A percentile compares a stretch with the other conserved stretches of the same genome.
Conservation (phyloP, 306 rosid species). For the Argentina anserina region DNA sequence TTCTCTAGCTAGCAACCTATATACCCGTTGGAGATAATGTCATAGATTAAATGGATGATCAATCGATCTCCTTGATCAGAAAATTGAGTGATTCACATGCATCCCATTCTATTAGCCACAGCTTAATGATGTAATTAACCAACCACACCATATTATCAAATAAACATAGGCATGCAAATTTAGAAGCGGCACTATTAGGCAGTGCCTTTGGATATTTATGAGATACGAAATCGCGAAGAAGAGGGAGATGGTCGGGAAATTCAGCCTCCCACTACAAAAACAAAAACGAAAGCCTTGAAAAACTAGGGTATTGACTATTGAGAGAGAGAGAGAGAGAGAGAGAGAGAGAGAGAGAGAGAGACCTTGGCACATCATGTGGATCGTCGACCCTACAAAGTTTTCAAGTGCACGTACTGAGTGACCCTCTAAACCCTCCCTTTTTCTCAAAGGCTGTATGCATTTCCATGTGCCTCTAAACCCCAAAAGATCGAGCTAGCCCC, state of each 20-base stretch:
- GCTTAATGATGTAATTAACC: background rate
- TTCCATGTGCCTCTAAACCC: conserved; percentile 53
- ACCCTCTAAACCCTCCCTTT: conserved; percentile 22
- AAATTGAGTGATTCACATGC: background rate
- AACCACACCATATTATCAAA: background rate
- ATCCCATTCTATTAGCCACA: background rate
- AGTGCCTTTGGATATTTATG: conserved; percentile 9
- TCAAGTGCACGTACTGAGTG: conserved; percentile 36
- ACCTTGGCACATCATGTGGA: conserved; percentile 39
- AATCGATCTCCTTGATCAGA: background rate
- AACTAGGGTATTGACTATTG: too few relatives aligned
- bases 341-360: too few relatives aligned
- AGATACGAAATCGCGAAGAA: conserved; percentile 15
- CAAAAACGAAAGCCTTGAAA: background rate
- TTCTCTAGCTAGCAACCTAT: background rate
- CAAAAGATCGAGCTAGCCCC: background rate
- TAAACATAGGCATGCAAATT: background rate
- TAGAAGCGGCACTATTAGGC: too few relatives aligned
- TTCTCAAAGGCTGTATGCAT: conserved; percentile 17
- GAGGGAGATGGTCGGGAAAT: conserved; percentile 7
- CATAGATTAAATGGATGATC: background rate
- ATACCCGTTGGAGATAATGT: background rate
- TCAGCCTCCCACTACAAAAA: conserved; percentile 15
- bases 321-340: too few relatives aligned
- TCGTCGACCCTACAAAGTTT: conserved; percentile 50